phyloP scores from a whole-genome alignment of 331 rosid genomes.

The Saraca asoca region DNA sequence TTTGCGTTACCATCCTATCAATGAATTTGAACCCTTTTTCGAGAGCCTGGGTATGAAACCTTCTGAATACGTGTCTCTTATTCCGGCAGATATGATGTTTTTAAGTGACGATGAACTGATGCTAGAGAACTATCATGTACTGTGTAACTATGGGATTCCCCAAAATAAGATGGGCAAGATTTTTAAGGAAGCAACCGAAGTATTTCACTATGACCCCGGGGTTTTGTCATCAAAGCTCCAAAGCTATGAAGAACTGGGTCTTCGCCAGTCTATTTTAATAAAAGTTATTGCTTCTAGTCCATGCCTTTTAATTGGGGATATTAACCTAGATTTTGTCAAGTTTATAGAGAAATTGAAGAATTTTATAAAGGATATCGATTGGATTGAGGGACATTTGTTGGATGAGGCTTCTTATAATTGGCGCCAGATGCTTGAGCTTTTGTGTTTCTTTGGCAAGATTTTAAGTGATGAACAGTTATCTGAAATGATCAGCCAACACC shows the following conservation, averaged over 20 bases:
- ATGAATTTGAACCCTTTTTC: conserved; percentile 85
- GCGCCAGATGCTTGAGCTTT: conserved; percentile 52
- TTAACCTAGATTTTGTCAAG: conserved; percentile 43
- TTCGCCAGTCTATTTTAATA: conserved; percentile 32
- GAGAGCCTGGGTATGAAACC: conserved; percentile 83
- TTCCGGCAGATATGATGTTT: conserved; percentile 64
- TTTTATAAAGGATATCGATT: conserved; percentile 46
- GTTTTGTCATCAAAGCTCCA: conserved; percentile 58
- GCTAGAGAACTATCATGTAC: conserved; percentile 56
- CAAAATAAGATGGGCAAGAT: conserved; percentile 62
- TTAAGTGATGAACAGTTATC: conserved; percentile 47
- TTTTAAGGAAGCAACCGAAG: conserved; percentile 49
- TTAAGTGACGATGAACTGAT: conserved; percentile 59
- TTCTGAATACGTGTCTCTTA: conserved; percentile 54
- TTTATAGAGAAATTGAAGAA: conserved; percentile 55
- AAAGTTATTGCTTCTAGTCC: conserved; percentile 55
- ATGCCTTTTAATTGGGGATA: conserved; percentile 60
- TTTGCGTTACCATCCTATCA: conserved; percentile 74
- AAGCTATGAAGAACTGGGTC: conserved; percentile 58
- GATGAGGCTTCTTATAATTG: conserved; percentile 55
- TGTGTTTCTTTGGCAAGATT: conserved; percentile 48
- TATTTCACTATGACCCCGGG: conserved; percentile 48
- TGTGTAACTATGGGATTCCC: conserved; percentile 66
- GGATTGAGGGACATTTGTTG: conserved; percentile 51
- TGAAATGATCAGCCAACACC: conserved; percentile 40